A percentile compares a stretch with the other conserved stretches of the same genome.
Conservation (phyloP, 305 asterid genomes). For the Lippia alba region DNA sequence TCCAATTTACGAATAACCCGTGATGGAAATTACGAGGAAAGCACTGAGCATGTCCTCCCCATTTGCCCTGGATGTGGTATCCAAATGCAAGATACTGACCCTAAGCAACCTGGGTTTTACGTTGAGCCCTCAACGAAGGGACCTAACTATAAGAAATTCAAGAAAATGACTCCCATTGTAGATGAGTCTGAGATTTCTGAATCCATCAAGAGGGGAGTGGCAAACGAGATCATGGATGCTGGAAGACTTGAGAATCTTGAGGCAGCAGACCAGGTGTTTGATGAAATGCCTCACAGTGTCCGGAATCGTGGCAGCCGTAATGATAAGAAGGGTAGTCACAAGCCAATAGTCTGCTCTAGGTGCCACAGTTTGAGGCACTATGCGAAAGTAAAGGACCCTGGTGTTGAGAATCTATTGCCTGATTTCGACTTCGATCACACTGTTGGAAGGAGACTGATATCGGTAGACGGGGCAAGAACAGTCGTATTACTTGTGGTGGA, state of each 20-base stretch:
- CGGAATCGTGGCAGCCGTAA: conserved; percentile 28
- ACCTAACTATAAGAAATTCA: conserved; percentile 51
- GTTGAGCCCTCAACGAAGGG: conserved; percentile 53
- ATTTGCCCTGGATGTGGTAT: conserved; percentile 92
- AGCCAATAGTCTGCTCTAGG: conserved; percentile 77
- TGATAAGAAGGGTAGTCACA: conserved; percentile 35
- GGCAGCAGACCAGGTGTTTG: conserved; percentile 40
- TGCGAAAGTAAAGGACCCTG: conserved; percentile 67
- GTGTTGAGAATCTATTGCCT: conserved; percentile 76
- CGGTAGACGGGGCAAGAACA: conserved; percentile 62
- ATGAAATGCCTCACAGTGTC: conserved; percentile 36
- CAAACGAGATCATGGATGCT: conserved; percentile 52
- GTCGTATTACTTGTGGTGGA: conserved; percentile 84
- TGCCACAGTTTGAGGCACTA: conserved; percentile 84
- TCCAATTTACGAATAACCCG: conserved; percentile 47
- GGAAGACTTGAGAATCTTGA: conserved; percentile 36
- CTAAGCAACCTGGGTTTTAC: conserved; percentile 72
- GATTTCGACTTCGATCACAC: conserved; percentile 90
- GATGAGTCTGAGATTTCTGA: conserved; percentile 74
- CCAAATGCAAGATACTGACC: conserved; percentile 75
- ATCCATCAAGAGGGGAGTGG: conserved; percentile 60
- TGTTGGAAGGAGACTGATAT: conserved; percentile 77
- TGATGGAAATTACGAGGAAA: conserved; percentile 86
- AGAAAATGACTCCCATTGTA: conserved; percentile 52
- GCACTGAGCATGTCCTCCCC: conserved; percentile 39